Evolutionary conservation across 441 rosid species (phyloP).

Genomic region (Flueggea neowawraea): DNA sequence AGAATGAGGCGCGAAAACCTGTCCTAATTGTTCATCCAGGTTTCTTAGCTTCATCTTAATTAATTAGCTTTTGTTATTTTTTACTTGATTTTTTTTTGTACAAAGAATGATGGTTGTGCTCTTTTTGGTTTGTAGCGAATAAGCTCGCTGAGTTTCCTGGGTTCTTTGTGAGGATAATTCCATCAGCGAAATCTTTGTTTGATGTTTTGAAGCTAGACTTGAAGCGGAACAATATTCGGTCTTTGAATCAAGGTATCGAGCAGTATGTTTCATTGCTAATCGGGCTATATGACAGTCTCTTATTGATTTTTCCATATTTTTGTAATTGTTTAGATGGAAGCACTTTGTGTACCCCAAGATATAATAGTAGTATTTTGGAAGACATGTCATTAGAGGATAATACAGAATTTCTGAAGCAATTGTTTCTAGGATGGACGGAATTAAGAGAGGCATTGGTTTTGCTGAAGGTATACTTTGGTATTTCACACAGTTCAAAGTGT

Average conservation of each 20-base stretch:
- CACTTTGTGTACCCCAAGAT: slow-evolving; percentile 62
- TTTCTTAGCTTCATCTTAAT: slow-evolving; percentile 13
- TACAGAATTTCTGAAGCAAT: slow-evolving; percentile 54
- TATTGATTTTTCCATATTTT: slow-evolving; percentile 6
- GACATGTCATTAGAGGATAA: slow-evolving; percentile 75
- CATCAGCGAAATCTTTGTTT: slow-evolving; percentile 67
- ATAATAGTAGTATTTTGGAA: slow-evolving; percentile 87
- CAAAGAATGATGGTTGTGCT: not conserved
- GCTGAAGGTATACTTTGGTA: slow-evolving; percentile 47
- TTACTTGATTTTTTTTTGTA: not conserved
- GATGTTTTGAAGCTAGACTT: slow-evolving; percentile 59
- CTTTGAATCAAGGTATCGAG: slow-evolving; percentile 54
- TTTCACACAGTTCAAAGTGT: slow-evolving; percentile 5
- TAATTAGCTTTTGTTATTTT: not conserved
- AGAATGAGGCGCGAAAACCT: slow-evolving; percentile 91
- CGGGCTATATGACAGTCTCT: slow-evolving; percentile 9
- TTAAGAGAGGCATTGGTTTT: slow-evolving; percentile 67
- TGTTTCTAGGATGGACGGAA: slow-evolving; percentile 59
- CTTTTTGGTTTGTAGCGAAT: slow-evolving; percentile 31
- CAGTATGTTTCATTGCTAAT: slow-evolving; percentile 7
- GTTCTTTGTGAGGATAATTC: slow-evolving; percentile 64
- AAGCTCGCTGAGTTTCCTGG: slow-evolving; percentile 55
- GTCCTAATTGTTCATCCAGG: slow-evolving; percentile 76
- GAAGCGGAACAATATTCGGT: slow-evolving; percentile 67
- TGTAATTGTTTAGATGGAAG: slow-evolving; percentile 37